These are phyloP conservation scores for Macroventuria anomochaeta DNA, from an alignment of 2,329 filamentous ascomycete species.

Conservation along the genomic window DNA sequence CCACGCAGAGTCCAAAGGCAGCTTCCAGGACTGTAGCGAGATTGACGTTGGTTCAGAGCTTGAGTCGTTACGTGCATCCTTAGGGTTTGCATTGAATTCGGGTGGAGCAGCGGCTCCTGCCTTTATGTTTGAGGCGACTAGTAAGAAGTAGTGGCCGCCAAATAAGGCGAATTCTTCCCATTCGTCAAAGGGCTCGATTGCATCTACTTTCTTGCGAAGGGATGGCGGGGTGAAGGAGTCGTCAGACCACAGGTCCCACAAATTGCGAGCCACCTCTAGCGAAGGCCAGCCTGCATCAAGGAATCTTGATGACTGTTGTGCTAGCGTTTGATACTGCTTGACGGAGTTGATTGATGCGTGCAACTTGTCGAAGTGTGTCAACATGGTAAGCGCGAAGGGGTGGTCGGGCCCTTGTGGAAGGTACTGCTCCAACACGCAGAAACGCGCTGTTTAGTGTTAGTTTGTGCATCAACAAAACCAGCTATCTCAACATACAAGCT, in stretches of 20 bases:
- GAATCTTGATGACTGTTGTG: constrained; percentile 74
- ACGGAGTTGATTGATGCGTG: constrained; percentile 80
- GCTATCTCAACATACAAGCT: constrained; percentile 61
- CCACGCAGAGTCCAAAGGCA: constrained; percentile 17
- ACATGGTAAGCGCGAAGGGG: constrained; percentile 87
- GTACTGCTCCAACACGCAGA: constrained; percentile 87
- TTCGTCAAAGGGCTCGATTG: constrained; percentile 86
- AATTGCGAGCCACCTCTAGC: constrained; percentile 65
- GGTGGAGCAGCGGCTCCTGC: constrained; percentile 14
- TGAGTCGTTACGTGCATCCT: background rate
- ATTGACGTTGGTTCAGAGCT: constrained; percentile 17
- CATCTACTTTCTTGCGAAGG: constrained; percentile 69
- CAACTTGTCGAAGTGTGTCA: constrained; percentile 81
- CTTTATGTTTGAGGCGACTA: constrained; percentile 64
- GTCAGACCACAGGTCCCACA: constrained; percentile 86
- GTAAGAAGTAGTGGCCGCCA: constrained; percentile 80
- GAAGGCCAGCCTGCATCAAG: constrained; percentile 69
- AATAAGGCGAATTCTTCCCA: constrained; percentile 95
- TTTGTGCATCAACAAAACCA: background rate
- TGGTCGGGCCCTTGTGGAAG: constrained; percentile 78
- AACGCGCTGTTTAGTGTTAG: constrained; percentile 63
- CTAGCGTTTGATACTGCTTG: constrained; percentile 69
- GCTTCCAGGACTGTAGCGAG: constrained; percentile 24
- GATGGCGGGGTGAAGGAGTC: constrained; percentile 66
- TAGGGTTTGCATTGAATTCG: background rate